These are phyloP conservation scores for Yamadazyma laniorum DNA, from an alignment of 805 yeast genomes.

Conservation along the genomic window DNA sequence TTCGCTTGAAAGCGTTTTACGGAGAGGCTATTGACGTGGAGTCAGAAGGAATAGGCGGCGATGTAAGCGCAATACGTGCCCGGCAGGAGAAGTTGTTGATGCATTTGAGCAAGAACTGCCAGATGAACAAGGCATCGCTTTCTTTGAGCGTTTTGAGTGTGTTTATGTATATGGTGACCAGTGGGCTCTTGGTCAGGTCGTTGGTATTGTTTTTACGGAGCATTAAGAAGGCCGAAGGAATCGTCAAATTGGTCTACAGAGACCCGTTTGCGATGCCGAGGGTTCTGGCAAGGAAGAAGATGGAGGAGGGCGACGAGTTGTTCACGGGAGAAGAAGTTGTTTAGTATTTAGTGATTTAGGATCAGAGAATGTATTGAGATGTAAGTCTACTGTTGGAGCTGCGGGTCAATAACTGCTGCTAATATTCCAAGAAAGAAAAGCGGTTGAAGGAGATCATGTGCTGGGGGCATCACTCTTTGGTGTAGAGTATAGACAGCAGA, in stretches of 20 bases:
- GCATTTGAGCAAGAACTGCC: constrained; percentile 3
- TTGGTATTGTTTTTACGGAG: not conserved
- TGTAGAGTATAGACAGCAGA: too few relatives aligned
- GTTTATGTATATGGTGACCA: constrained; percentile 5
- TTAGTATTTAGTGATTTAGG: too few relatives aligned
- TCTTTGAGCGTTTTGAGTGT: constrained; percentile 3
- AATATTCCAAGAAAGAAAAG: too few relatives aligned
- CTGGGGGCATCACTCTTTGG: too few relatives aligned
- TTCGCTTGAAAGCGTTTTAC: constrained; percentile 1
- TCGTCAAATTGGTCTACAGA: constrained; percentile 4
- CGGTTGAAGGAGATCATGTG: too few relatives aligned
- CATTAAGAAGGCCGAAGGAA: not conserved
- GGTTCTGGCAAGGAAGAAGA: too few relatives aligned
- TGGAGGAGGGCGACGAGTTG: too few relatives aligned
- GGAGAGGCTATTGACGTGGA: not conserved
- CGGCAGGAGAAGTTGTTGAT: constrained; percentile 4
- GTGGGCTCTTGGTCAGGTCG: constrained; percentile 3
- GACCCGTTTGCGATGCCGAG: constrained; percentile 9
- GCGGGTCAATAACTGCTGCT: too few relatives aligned
- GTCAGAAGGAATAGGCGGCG: not conserved
- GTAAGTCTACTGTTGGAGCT: too few relatives aligned
- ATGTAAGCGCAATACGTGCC: not conserved
- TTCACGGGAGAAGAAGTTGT: too few relatives aligned
- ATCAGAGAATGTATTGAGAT: too few relatives aligned
- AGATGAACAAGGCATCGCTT: constrained; percentile 5